Evolutionary conservation across 2,329 filamentous ascomycete species (phyloP), one percentile per base, ranked within the genome.

Genomic region (Ophiocordyceps sinensis): DNA sequence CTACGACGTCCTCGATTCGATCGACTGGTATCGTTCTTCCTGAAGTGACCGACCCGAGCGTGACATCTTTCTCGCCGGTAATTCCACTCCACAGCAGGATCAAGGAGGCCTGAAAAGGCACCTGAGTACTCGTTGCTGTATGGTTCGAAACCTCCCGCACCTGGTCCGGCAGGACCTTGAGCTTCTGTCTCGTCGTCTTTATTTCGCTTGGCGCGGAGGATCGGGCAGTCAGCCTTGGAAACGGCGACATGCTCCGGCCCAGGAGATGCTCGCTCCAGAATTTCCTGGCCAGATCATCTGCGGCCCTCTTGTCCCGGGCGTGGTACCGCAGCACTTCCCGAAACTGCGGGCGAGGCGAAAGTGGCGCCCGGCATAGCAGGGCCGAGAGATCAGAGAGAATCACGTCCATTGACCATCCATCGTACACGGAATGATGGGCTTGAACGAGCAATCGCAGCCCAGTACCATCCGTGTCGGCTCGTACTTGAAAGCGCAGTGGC

Each of bases 341-440:
- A 49, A 85, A 94, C 23, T 77, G 67, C 1, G 76, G 73, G 26
- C 79, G 67, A 1, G 49, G 35, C 0, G 48, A 31, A 2, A 62
- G 46, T 5, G 39, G 13, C 1, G 45, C 41, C 9, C 55, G 53
- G 26, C 40, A 39, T 0, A 82, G 51, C 2, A 82, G 48, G 0
- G 51, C 52, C 4, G 71, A 66, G 5, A 94, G 61, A 54, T 94
- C 85, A 23, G 70, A 63, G 13, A 85, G 50, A 0, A 93, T 59
- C 28, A 89, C 65, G 40, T 94, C 82, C 53, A 87, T 71, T 0
- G 86, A 88, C 88, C 88, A 95, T n/a, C 87, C 88, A 57, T 95
- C 88, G 53, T 94, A 95, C 1, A 93, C 57, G 1, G 85, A 78
- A 59, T 95, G 88, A 54, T 94, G 87, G 0, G 93, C 65, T 12